A percentile compares a stretch with the other conserved stretches of the same genome.
These are phyloP conservation scores for Trebouxia sp. DNA, from an alignment of 139 green algal genomes.

Conservation along the genomic window DNA sequence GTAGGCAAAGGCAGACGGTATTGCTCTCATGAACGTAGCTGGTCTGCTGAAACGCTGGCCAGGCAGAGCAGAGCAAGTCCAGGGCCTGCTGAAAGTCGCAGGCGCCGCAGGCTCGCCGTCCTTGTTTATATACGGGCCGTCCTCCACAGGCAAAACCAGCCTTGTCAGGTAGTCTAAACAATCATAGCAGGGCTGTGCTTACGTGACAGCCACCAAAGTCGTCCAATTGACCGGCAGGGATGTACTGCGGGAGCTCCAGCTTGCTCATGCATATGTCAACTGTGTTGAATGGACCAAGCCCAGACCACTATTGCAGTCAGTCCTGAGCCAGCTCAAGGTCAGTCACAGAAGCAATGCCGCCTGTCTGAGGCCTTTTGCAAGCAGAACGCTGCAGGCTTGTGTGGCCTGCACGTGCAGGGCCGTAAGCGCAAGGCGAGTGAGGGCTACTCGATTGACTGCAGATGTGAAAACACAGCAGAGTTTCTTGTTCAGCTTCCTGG, in stretches of 20 bases:
- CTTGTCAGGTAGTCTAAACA: constrained; percentile 39
- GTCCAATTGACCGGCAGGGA: constrained; percentile 28
- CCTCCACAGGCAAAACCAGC: constrained; percentile 49
- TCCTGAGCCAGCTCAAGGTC: constrained; percentile 49
- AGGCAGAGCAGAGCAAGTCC: constrained; percentile 19
- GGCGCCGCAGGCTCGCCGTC: not conserved
- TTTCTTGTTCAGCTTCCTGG: constrained; percentile 40
- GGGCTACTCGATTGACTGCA: constrained; percentile 25
- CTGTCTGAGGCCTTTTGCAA: no score
- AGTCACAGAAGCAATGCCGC: not conserved
- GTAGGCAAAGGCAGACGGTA: not conserved
- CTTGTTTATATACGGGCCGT: constrained; percentile 38
- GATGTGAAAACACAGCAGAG: constrained; percentile 42
- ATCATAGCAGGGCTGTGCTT: not conserved
- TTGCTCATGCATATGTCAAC: constrained; percentile 45
- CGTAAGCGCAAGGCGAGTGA: constrained; percentile 36
- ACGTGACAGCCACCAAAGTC: not conserved
- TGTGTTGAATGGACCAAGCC: constrained; percentile 33
- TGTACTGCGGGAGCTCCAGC: constrained; percentile 28
- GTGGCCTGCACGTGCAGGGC: not conserved
- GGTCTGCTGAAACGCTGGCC: constrained; percentile 24
- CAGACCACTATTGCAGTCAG: constrained; percentile 29
- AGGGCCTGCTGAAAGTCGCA: not conserved
- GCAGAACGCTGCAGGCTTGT: not conserved
- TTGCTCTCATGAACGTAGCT: not conserved